Evolutionary conservation across 169 alveolate genomes (phyloP).

Genomic region (Babesia ovis): DNA sequence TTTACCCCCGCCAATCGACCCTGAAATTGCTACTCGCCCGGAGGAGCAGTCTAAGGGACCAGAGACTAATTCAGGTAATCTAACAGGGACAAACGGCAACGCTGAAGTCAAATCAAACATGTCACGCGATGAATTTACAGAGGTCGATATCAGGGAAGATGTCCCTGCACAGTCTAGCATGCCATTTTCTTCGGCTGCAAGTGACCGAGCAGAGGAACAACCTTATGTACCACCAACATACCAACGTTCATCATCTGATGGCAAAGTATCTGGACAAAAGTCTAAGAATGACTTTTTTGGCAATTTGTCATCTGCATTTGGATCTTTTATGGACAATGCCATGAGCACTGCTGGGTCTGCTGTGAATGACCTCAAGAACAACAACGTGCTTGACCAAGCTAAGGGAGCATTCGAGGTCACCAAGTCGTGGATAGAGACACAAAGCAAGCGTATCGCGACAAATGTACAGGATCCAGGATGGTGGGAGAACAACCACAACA

Average conservation of each 20-base stretch:
- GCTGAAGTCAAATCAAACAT: not conserved
- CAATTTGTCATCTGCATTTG: slow-evolving; percentile 32
- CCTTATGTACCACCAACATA: not conserved
- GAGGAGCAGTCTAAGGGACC: slow-evolving; percentile 39
- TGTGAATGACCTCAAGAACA: slow-evolving; percentile 44
- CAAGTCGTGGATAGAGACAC: slow-evolving; percentile 46
- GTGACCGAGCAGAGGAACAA: not conserved
- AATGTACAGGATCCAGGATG: slow-evolving; percentile 67
- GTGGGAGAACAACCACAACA: slow-evolving; percentile 61
- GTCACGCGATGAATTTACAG: not conserved
- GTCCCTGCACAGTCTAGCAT: slow-evolving; percentile 1
- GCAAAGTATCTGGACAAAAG: not conserved
- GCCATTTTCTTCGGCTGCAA: not conserved
- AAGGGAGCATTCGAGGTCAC: slow-evolving; percentile 56
- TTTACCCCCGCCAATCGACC: slow-evolving; percentile 55
- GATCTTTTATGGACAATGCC: slow-evolving; percentile 57
- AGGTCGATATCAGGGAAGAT: slow-evolving; percentile 8
- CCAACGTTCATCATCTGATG: not conserved
- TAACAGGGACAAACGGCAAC: not conserved
- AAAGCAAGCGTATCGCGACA: slow-evolving; percentile 54
- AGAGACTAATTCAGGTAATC: not conserved
- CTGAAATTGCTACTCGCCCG: slow-evolving; percentile 44
- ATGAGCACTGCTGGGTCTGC: slow-evolving; percentile 51
- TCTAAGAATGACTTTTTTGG: slow-evolving; percentile 42
- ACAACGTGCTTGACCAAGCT: slow-evolving; percentile 56